phyloP scores from a whole-genome alignment of 2,329 filamentous ascomycete species.

The Orbilia blumenaviensis region DNA sequence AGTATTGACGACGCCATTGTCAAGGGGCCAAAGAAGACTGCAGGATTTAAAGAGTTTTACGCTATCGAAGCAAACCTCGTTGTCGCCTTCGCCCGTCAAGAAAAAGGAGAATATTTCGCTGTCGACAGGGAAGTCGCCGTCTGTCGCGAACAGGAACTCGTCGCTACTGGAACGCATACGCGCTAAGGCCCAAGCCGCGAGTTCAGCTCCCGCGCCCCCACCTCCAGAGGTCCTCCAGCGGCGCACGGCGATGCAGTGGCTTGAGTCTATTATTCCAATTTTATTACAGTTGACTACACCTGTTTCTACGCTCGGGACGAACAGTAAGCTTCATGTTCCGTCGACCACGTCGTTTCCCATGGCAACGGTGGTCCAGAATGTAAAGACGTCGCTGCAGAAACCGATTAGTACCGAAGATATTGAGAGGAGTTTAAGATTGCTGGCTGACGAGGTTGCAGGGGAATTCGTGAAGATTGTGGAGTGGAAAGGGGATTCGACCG shows the following conservation, averaged over 20 bases:
- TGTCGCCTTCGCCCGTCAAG: slow-evolving; percentile 26
- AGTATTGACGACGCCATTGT: neutral
- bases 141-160: slow-evolving; percentile 28
- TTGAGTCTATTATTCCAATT: slow-evolving; percentile 50
- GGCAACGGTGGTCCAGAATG: slow-evolving; percentile 34
- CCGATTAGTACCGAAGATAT: slow-evolving; percentile 38
- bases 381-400: slow-evolving; percentile 40
- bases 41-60: slow-evolving; percentile 41
- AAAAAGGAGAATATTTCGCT: slow-evolving; percentile 37
- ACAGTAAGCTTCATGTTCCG: slow-evolving; percentile 22
- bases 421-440: slow-evolving; percentile 32
- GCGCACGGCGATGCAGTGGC: slow-evolving; percentile 33
- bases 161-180: slow-evolving; percentile 37
- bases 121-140: slow-evolving; percentile 26
- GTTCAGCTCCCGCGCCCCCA: slow-evolving; percentile 10
- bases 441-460: slow-evolving; percentile 43
- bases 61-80: slow-evolving; percentile 29
- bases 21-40: slow-evolving; percentile 39
- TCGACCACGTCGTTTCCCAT: slow-evolving; percentile 45
- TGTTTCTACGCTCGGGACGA: neutral
- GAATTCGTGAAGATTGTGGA: slow-evolving; percentile 52
- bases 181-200: slow-evolving; percentile 37
- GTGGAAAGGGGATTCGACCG: slow-evolving; percentile 50
- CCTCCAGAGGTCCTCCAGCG: slow-evolving; percentile 30
- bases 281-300: slow-evolving; percentile 35